Conservation (phyloP, 1,139 yeast genomes). For the Hemisphaericaspora xylanilytica region DNA sequence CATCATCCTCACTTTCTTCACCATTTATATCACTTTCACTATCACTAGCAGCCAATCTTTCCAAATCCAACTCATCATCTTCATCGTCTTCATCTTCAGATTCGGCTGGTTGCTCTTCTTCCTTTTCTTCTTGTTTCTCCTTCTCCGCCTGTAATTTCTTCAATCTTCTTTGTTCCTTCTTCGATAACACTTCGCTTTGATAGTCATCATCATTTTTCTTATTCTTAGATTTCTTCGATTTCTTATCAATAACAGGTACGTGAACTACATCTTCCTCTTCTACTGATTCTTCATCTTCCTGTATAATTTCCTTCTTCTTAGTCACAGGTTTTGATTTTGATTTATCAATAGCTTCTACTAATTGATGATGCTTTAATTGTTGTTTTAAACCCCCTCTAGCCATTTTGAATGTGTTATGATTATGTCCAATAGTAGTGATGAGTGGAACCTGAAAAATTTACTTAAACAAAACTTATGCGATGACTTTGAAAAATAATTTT, state of each 20-base stretch:
- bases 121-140: constrained; percentile 20
- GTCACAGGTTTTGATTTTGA: constrained; percentile 23
- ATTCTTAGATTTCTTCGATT: constrained; percentile 19
- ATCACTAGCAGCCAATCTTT: constrained; percentile 55
- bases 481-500: not conserved
- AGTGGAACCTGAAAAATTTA: not conserved
- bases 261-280: constrained; percentile 9
- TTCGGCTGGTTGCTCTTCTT: constrained; percentile 23
- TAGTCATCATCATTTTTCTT: constrained; percentile 33
- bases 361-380: constrained; percentile 35
- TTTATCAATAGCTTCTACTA: constrained; percentile 25
- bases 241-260: constrained; percentile 7
- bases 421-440: not conserved
- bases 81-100: constrained; percentile 26
- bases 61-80: constrained; percentile 47
- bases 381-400: constrained; percentile 35
- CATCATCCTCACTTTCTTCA: constrained; percentile 35
- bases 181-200: constrained; percentile 49
- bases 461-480: not conserved
- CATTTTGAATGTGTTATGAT: constrained; percentile 18
- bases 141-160: constrained; percentile 44
- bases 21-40: constrained; percentile 43
- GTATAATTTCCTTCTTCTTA: constrained; percentile 11
- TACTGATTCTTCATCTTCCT: constrained; percentile 6
- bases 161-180: constrained; percentile 62